phyloP scores from a whole-genome alignment of 495 filamentous ascomycete species.

The Neurospora sublineolata region DNA sequence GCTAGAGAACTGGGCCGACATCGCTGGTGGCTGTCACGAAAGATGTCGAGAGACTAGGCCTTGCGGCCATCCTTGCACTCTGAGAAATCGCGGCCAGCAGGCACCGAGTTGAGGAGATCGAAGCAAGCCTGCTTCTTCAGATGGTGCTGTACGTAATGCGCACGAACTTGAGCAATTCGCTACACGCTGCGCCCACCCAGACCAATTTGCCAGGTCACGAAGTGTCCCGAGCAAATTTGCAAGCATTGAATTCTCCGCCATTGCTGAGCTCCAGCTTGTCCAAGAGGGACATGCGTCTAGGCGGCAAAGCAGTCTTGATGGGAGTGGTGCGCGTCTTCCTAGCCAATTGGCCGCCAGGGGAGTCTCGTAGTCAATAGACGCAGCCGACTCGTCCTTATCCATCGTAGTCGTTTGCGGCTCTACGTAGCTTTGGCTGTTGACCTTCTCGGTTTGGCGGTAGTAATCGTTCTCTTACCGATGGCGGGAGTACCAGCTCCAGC shows the following conservation, averaged over 20 bases:
- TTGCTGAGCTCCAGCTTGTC: conserved; percentile 43
- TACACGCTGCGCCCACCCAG: neutral
- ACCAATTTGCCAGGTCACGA: neutral
- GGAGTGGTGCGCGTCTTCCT: neutral
- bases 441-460: neutral
- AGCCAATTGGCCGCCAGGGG: conserved; percentile 15
- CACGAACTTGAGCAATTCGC: neutral
- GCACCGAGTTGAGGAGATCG: conserved; percentile 56
- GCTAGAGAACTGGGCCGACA: conserved; percentile 38
- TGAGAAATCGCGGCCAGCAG: conserved; percentile 47
- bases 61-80: conserved; percentile 32
- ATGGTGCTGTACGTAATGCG: neutral
- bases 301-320: neutral
- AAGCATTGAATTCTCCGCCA: conserved; percentile 40
- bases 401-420: conserved; percentile 1
- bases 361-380: conserved; percentile 11
- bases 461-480: conserved; percentile 4
- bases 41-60: conserved; percentile 33
- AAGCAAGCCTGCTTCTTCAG: conserved; percentile 59
- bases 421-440: conserved; percentile 11
- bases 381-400: neutral
- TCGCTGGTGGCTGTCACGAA: conserved; percentile 46
- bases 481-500: neutral
- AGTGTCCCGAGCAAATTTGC: neutral
- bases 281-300: conserved; percentile 38